Evolutionary conservation across 495 filamentous ascomycete species (phyloP), one percentile per base, ranked within the genome.

Genomic region (Opeltia flavorubescens): DNA sequence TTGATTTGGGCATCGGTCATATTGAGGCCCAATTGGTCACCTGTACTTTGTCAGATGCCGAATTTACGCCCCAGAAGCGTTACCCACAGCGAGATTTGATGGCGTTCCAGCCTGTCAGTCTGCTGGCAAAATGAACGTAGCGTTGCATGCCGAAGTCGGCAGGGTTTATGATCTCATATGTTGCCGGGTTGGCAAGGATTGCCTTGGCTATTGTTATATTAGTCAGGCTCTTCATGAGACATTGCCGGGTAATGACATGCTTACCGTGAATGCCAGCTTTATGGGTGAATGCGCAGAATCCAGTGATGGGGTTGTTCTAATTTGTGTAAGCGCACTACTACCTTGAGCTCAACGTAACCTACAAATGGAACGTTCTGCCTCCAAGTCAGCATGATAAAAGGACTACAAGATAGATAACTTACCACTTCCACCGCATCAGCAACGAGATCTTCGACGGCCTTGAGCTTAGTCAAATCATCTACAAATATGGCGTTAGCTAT

Each of bases 1-100:
- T 95, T 94, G 76, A 81, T 80, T 61, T 94, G 81, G 8, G 71
- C 77, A 55, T 94, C 88, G 2, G 83, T 89, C 85, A 95, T 83
- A 29, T 76, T 66, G 23, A 95, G 66, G 51, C 84, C 83, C 38
- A 95, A 76, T 66, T 94, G 89, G 50, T 81, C 76, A 9, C 33
- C 33, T 35, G 33, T 5, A 17, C 1, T 35, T 15, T 7, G n/a
- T 15, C 18, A 15, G 18, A 17, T n/a, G n/a, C 5, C 1, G 12
- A 1, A 17, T 13, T 35, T 2, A 5, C 18, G n/a, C 3, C 13
- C 1, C 18, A 15, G 5, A 8, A 13, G 6, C n/a, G 5, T 9
- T 35, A 35, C 20, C 21, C 13, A 44, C 13, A 28, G 42, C 42
- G 26, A 4, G 82, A 84, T 74, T 94, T 94, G 75, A 95, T 86